These are phyloP conservation scores for Botrytis sinoallii DNA, from an alignment of 2,329 filamentous ascomycete genomes.

Conservation along the genomic window DNA sequence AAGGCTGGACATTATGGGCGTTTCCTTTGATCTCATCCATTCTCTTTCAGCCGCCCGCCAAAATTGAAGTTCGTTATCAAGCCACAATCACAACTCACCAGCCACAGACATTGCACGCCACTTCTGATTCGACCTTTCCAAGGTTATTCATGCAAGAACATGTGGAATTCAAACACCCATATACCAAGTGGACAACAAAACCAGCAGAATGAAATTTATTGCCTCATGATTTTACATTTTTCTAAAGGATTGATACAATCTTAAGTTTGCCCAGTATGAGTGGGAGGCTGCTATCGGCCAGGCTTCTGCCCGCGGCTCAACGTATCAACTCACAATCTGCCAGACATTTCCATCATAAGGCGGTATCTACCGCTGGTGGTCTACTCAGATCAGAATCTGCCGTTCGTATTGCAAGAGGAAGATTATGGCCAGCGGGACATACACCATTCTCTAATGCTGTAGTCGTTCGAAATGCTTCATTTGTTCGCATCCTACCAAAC, in stretches of 20 bases:
- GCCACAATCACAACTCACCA: background rate
- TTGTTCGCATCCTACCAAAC: slow-evolving; percentile 70
- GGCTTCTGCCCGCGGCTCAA: slow-evolving; percentile 65
- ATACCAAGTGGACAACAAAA: slow-evolving; percentile 18
- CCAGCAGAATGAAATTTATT: slow-evolving; percentile 11
- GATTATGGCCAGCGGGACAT: slow-evolving; percentile 71
- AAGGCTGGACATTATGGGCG: background rate
- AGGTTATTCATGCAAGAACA: slow-evolving; percentile 16
- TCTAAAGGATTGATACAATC: slow-evolving; percentile 21
- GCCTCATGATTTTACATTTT: slow-evolving; percentile 14
- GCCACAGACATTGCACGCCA: slow-evolving; percentile 26
- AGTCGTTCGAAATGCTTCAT: slow-evolving; percentile 60
- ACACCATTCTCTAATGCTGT: slow-evolving; percentile 83
- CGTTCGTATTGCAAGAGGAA: slow-evolving; percentile 57
- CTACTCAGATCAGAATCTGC: slow-evolving; percentile 64
- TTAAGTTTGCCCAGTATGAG: slow-evolving; percentile 35
- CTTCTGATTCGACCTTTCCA: slow-evolving; percentile 20
- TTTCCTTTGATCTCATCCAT: background rate
- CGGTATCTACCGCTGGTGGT: slow-evolving; percentile 61
- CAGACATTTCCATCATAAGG: slow-evolving; percentile 60
- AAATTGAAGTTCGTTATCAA: background rate
- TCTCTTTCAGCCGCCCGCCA: background rate
- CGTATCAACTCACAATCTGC: slow-evolving; percentile 53
- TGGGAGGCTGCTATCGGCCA: slow-evolving; percentile 65
- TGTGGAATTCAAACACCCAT: slow-evolving; percentile 9